Base-by-base conservation (phyloP, 192 early-diverging fungal genomes). In the Kappamyces sp. region DNA sequence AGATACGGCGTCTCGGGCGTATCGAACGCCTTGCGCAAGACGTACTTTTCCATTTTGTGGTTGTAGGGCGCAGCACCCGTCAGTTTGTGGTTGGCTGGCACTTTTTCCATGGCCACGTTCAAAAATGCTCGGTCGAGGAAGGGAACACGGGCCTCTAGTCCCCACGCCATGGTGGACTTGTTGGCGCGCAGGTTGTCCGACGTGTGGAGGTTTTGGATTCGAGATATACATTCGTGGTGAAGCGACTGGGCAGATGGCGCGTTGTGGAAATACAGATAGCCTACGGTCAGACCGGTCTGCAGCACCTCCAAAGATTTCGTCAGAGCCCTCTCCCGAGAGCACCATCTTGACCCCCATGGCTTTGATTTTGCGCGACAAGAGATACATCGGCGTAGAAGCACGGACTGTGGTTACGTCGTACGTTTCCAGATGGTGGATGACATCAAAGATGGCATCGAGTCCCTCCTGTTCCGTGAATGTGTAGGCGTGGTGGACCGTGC, bases 281-380 rank as follows among this genome's bases (percentile, higher is more conserved):
- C 75, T 77, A 45, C 5, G 22, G 15, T 30, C 29, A 61, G 49
- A 39, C 3, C 29, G 12, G 37, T 68, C 43, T 32, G 9, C 62
- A 66, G 47, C 37, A 77, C 75, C 95, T 60, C 91, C 96, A 81
- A 93, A 91, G 22, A 98, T 86, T 76, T 98, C 96, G 68, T 98
- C 96, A 45, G 86, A 73, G 51, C 96, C 96, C 69, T 98, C 96
- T 48, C 96, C 96, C 60, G 86, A 89, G 9, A 98, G 78, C 5
- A 98, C 96, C 96, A 98, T 98, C 84, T 98, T 98, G 72, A 98
- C 96, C 40, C 96, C 93, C 66, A 90, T 93, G 37, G 92, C 89
- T 72, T 93, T 98, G 83, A 98, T 95, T 79, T 94, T 95, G 60
- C 96, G 86, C 57, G 90, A 91, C 42, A 98, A 73, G 38, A 98